Evolutionary conservation across 805 yeast species (phyloP), one percentile per base, ranked within the genome.

Genomic region (Lipomyces oligophaga): DNA sequence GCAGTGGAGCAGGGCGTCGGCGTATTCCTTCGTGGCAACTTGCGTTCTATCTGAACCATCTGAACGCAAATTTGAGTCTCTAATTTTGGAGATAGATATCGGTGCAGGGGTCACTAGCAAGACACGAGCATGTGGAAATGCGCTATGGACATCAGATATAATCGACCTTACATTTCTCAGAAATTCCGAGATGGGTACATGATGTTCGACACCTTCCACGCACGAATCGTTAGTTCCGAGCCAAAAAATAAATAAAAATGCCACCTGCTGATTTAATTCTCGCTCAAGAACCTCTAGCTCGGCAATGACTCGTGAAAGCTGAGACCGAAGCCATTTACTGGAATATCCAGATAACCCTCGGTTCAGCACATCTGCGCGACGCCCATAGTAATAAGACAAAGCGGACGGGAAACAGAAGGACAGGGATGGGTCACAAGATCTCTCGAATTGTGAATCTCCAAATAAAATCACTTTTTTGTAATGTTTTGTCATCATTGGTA

Each of bases 401-500:
- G 49, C 57, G 6, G 65, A 61, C 3, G 63, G 55, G 6, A 53
- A 59, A n/a, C 50, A 41, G 34, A 48, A 51, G 2, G 27, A 52
- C 3, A 36, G 36, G 13, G 30, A 37, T 3, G 41, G 56, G n/a
- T 46, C 34, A 34, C 48, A 51, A 6, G 51, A 44, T 3, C 45
- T 37, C 27, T 52, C 64, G 5, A 39, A 58, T 11, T 49, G 71
- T 13, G 67, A 65, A 45, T 72, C 26, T 46, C 71, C 70, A 3
- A 45, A 74, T 8, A 54, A 53, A 1, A 61, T 75, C 27, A 61
- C 68, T 8, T 81, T 81, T 6, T 44, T 75, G 16, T 54, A 63
- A 25, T 32, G 38, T 37, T 19, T 38, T 15, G 27, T 35, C 11
- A 7, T 22, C 21, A 28, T 22, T n/a, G n/a, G n/a, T n/a, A n/a